Percentiles rank a stretch among this genome's conserved stretches.
Conservation (phyloP, 1,284 basidiomycete genomes). For the Irpex lacteus region DNA sequence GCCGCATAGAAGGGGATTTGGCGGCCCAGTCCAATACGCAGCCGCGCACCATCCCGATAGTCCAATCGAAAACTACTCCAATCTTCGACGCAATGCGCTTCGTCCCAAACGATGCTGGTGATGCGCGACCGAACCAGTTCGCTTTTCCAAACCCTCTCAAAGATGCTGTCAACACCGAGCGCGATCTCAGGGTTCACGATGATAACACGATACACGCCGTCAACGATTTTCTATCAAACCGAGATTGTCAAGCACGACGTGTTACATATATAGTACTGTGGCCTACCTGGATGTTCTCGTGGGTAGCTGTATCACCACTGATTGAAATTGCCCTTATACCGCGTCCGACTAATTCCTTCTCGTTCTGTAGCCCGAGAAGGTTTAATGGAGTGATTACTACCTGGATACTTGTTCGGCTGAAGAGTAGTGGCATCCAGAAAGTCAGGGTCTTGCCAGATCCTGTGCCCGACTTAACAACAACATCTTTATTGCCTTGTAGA, state of each 20-base stretch:
- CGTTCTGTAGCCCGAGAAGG: conserved; percentile 25
- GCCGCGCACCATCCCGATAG: conserved; percentile 23
- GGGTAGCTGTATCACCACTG: conserved; percentile 17
- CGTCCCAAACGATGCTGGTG: conserved; percentile 31
- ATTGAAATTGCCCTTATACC: conserved; percentile 22
- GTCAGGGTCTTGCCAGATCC: conserved; percentile 30
- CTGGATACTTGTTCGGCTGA: conserved; percentile 22
- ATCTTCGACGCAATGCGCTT: conserved; percentile 34
- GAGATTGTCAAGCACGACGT: conserved; percentile 6
- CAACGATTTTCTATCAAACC: conserved; percentile 29
- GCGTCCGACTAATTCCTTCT: conserved; percentile 10
- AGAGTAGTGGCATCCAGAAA: conserved; percentile 31
- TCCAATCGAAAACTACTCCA: conserved; percentile 34
- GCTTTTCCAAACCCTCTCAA: conserved; percentile 26
- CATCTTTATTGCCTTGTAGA: conserved; percentile 17
- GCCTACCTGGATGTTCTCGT: not conserved
- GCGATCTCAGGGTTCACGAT: conserved; percentile 32
- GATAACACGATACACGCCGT: conserved; percentile 27
- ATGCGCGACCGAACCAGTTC: conserved; percentile 21
- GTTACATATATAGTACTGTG: not conserved
- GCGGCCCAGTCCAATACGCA: not conserved
- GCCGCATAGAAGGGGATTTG: conserved; percentile 4
- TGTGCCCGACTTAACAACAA: conserved; percentile 22
- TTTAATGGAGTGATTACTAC: conserved; percentile 29
- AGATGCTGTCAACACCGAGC: conserved; percentile 18